Conservation (phyloP, 352 stramenopile species). For the Phytopythium delawarense region DNA sequence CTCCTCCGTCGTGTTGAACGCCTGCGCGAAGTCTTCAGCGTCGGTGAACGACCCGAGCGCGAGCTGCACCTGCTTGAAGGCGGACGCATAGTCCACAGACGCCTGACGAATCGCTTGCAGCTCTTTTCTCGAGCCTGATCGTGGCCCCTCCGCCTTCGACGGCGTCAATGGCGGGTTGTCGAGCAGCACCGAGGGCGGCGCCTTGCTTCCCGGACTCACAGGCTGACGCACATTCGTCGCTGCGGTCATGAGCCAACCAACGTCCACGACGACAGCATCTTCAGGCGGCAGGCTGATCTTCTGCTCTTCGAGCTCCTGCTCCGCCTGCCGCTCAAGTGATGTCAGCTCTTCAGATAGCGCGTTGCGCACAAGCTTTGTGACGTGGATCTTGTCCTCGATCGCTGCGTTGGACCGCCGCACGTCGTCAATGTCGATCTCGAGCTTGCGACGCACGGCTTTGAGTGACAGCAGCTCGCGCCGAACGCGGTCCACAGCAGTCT, state of each 20-base stretch:
- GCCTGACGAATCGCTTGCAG: background rate
- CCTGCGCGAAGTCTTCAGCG: slow-evolving; percentile 13
- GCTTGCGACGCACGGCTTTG: slow-evolving; percentile 50
- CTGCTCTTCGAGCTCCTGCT: slow-evolving; percentile 49
- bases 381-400: slow-evolving; percentile 42
- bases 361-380: slow-evolving; percentile 43
- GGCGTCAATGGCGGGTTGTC: background rate
- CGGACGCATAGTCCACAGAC: background rate
- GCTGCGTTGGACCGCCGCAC: slow-evolving; percentile 32
- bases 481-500: slow-evolving; percentile 51
- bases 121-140: background rate
- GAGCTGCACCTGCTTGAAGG: background rate
- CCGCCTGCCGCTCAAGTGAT: slow-evolving; percentile 51
- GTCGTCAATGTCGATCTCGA: slow-evolving; percentile 56
- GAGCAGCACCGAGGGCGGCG: background rate
- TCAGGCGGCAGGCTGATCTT: slow-evolving; percentile 56
- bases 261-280: slow-evolving; percentile 58
- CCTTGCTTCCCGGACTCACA: background rate
- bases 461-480: slow-evolving; percentile 56
- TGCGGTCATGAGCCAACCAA: slow-evolving; percentile 50
- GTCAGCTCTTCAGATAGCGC: slow-evolving; percentile 45
- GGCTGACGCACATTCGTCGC: slow-evolving; percentile 1
- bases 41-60: background rate
- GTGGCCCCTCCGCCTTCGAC: background rate
- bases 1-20: slow-evolving; percentile 34